phyloP scores from a whole-genome alignment of 345 rosid species.

The Brassica rapa region DNA sequence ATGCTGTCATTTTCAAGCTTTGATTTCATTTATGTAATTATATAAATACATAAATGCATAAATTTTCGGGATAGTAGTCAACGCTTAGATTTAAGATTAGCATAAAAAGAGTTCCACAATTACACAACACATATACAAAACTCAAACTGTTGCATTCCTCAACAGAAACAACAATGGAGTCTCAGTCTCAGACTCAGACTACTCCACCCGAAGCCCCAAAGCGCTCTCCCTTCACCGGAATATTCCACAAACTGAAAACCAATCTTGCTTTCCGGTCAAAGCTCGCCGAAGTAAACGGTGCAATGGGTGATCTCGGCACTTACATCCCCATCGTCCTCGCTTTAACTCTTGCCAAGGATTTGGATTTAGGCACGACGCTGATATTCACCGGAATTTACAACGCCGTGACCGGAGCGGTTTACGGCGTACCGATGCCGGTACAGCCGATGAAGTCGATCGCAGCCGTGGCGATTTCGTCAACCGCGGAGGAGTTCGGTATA shows the following conservation, averaged over 20 bases:
- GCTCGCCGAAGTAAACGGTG: constrained; percentile 76
- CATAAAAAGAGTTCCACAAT: background rate
- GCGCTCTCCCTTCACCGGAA: constrained; percentile 22
- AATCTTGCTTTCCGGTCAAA: constrained; percentile 60
- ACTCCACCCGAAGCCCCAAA: constrained; percentile 22
- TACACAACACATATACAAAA: constrained; percentile 1
- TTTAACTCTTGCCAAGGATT: constrained; percentile 70
- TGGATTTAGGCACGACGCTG: constrained; percentile 75
- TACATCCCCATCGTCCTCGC: constrained; percentile 86
- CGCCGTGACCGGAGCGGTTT: constrained; percentile 65
- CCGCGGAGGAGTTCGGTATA: constrained; percentile 52
- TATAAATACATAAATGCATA: background rate
- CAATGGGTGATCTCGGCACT: constrained; percentile 89
- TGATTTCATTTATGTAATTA: background rate
- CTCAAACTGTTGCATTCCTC: constrained; percentile 7
- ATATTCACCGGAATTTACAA: constrained; percentile 78
- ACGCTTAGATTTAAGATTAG: background rate
- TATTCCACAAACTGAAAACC: constrained; percentile 43
- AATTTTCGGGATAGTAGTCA: background rate
- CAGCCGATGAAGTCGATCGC: constrained; percentile 91
- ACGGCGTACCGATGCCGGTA: constrained; percentile 93
- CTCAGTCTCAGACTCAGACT: constrained; percentile 28
- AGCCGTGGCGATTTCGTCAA: constrained; percentile 64
- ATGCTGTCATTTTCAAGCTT: constrained; percentile 1
- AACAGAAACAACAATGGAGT: constrained; percentile 29